Base-by-base conservation (phyloP, 305 asterid species). In the Salvia sclarea region DNA sequence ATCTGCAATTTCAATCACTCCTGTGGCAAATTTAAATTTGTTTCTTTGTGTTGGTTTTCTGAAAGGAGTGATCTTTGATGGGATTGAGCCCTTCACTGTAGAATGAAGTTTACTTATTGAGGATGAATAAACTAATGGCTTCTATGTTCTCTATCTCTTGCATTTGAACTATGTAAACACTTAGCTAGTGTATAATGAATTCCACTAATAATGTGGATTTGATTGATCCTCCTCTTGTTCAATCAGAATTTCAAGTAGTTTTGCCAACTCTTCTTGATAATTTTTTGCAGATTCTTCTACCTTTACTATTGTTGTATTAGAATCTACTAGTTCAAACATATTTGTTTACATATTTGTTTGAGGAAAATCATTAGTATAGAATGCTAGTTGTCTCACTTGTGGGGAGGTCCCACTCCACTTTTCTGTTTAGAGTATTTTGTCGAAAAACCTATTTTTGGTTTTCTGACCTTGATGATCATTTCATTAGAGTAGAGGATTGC, bases 41-140 rank as follows among this genome's bases (percentile, higher is more conserved):
- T 6, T 61, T 9, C 2, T 61, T 13, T 61, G 66, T 61, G 37
- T 63, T 45, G 22, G 11, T 28, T 45, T n/a, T 64, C 14, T 17
- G 20, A 16, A 16, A 62, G 56, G 28, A 22, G 5, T 24, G 16
- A 62, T 43, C 12, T 61, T 40, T 40, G 37, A 61, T 38, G 38
- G 64, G 35, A 18, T 13, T 31, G 25, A 18, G 22, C 52, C 22
- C 21, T 45, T 16, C 22, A 45, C 10, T 45, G 52, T 11, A 30
- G 14, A 22, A n/a, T n/a, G 12, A n/a, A 14, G 30, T 2, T 55
- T 37, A 33, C 49, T 59, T 18, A 35, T 37, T 37, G 35, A 38
- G n/a, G n/a, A n/a, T n/a, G n/a, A n/a, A n/a, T n/a, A 28, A 37
- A 18, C 21, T n/a, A 55, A 22, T 24, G 60, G 64, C 47, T 58